These are phyloP conservation scores for Oropetium thomaeum DNA, from an alignment of 176 grass and related monocot genomes.

Conservation along the genomic window DNA sequence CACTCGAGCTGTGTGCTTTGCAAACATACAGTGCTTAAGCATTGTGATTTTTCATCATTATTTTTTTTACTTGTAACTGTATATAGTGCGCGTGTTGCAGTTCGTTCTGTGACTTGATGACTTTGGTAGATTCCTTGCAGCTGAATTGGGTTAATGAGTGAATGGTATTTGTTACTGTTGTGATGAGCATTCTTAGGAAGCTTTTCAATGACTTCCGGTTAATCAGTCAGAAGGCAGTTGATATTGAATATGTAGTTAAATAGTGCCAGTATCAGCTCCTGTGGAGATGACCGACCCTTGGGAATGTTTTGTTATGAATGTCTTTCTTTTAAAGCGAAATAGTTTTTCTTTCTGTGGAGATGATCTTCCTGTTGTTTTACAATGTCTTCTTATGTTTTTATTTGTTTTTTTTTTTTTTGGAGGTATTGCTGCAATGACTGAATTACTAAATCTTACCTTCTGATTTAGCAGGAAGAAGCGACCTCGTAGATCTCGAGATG, in stretches of 20 bases:
- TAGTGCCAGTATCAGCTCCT: neutral
- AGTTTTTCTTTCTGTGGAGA: neutral
- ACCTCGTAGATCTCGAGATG: constrained; percentile 52
- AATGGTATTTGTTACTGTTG: neutral
- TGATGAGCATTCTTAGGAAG: neutral
- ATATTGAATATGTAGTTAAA: too few relatives aligned
- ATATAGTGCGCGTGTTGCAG: too few relatives aligned
- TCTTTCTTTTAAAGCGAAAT: neutral
- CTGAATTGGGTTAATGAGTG: neutral
- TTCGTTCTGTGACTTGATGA: neutral
- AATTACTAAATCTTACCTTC: constrained; percentile 9
- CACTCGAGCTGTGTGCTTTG: neutral
- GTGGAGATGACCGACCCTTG: neutral
- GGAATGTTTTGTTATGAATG: neutral
- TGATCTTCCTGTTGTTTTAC: neutral
- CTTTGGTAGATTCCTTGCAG: too few relatives aligned
- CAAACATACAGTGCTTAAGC: neutral
- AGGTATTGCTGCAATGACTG: neutral
- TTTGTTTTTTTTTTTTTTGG: neutral
- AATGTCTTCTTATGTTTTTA: neutral
- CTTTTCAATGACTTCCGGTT: too few relatives aligned
- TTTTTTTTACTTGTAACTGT: neutral
- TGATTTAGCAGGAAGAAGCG: constrained; percentile 61
- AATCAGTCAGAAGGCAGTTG: neutral
- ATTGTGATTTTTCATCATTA: too few relatives aligned